A percentile compares a stretch with the other conserved stretches of the same genome.
phyloP scores from a whole-genome alignment of 257 asterid genomes.

The Primulina eburnea region DNA sequence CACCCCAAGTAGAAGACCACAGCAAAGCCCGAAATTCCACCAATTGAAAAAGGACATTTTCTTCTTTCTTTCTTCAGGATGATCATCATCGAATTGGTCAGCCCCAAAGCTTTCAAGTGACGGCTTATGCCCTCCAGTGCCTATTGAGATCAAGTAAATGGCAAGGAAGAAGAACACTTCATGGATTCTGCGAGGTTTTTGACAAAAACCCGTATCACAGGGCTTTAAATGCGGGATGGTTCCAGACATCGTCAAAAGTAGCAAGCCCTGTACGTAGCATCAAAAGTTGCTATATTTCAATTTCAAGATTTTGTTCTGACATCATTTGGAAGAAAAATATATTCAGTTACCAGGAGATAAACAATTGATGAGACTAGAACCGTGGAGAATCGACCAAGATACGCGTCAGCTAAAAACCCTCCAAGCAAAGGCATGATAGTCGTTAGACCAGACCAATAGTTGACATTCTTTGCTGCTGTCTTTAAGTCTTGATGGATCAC shows the following conservation, averaged over 20 bases:
- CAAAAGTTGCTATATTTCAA: not conserved
- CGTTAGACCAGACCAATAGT: constrained; percentile 84
- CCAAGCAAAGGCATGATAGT: constrained; percentile 83
- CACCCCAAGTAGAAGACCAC: constrained; percentile 67
- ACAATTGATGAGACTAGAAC: constrained; percentile 60
- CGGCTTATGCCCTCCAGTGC: constrained; percentile 92
- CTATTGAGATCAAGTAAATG: constrained; percentile 70
- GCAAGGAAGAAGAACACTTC: constrained; percentile 64
- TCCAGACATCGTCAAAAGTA: constrained; percentile 67
- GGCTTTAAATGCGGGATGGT: constrained; percentile 55
- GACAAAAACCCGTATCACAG: constrained; percentile 33
- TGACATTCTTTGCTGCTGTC: constrained; percentile 73
- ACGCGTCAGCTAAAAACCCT: constrained; percentile 84
- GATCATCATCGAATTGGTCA: constrained; percentile 87
- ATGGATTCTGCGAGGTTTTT: constrained; percentile 43
- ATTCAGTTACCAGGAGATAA: constrained; percentile 56
- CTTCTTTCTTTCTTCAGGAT: constrained; percentile 52
- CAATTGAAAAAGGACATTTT: constrained; percentile 92
- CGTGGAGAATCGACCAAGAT: constrained; percentile 76
- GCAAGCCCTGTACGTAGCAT: constrained; percentile 54
- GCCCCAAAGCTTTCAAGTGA: constrained; percentile 95
- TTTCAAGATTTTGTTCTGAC: not conserved
- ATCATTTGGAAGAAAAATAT: not conserved
- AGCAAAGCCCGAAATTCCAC: constrained; percentile 81
- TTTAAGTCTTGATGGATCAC: constrained; percentile 73